Evolutionary conservation across 2,329 filamentous ascomycete genomes (phyloP).

Genomic region (Aspergillus aculeatinus): DNA sequence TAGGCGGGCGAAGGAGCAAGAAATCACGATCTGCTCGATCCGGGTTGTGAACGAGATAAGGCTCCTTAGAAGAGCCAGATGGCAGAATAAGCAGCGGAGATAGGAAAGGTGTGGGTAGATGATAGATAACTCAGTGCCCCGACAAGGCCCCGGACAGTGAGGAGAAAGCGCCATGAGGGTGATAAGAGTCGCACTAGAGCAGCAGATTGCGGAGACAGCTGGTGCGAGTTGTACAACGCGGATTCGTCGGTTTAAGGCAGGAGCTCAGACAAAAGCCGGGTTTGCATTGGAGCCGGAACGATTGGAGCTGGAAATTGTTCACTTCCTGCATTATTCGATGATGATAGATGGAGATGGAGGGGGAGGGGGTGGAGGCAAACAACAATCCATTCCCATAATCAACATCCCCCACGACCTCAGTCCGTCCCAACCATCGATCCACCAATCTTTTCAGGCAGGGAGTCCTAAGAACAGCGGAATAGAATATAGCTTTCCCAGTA

Average conservation of each 20-base stretch:
- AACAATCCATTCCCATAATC: neutral
- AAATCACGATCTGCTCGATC: neutral
- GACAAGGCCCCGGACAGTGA: slow-evolving; percentile 18
- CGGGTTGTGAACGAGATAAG: slow-evolving; percentile 16
- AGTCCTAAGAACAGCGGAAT: neutral
- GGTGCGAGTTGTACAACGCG: slow-evolving; percentile 21
- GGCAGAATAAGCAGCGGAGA: slow-evolving; percentile 11
- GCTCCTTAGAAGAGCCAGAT: slow-evolving; percentile 10
- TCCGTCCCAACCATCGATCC: neutral
- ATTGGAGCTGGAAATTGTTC: slow-evolving; percentile 12
- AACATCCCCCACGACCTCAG: neutral
- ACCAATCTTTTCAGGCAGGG: neutral
- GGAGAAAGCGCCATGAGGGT: slow-evolving; percentile 22
- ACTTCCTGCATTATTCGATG: slow-evolving; percentile 17
- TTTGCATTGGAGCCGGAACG: slow-evolving; percentile 10
- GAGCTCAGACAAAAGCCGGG: slow-evolving; percentile 17
- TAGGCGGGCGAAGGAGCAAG: neutral
- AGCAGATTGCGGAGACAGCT: slow-evolving; percentile 26
- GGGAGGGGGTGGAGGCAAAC: slow-evolving; percentile 1
- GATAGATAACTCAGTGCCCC: slow-evolving; percentile 24
- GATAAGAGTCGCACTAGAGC: slow-evolving; percentile 23
- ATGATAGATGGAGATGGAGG: slow-evolving; percentile 12
- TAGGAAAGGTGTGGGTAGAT: slow-evolving; percentile 13
- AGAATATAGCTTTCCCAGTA: neutral
- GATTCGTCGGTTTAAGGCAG: slow-evolving; percentile 23